These are phyloP conservation scores for Symbiodinium pilosum DNA, from an alignment of 73 alveolate genomes.

Conservation along the genomic window DNA sequence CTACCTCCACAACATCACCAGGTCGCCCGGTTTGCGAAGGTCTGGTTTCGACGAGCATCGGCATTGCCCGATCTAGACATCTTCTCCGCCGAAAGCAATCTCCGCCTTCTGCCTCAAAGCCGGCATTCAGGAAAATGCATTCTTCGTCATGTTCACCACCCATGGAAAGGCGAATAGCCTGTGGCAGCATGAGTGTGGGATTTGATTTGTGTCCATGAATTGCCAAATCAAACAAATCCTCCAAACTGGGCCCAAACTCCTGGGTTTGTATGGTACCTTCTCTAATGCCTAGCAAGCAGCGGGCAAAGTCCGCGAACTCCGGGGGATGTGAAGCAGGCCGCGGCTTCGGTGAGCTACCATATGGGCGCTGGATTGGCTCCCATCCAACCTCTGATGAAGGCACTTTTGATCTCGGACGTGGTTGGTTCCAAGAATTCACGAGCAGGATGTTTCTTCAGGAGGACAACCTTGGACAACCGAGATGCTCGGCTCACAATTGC, in stretches of 20 bases:
- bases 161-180: neutral
- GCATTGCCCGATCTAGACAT: neutral
- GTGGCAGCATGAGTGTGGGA: too few relatives aligned
- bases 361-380: neutral
- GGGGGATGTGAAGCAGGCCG: neutral
- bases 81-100: neutral
- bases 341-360: neutral
- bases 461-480: neutral
- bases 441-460: neutral
- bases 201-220: neutral
- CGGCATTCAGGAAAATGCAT: neutral
- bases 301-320: neutral
- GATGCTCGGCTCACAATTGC: neutral
- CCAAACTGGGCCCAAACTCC: neutral
- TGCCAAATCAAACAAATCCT: neutral
- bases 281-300: neutral
- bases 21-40: neutral
- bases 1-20: slow-evolving; percentile 26
- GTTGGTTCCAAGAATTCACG: neutral
- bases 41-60: neutral
- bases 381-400: neutral
- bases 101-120: neutral
- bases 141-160: neutral
- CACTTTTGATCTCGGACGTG: neutral
- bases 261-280: neutral